Percentiles rank a stretch among this genome's conserved stretches.
Conservation (phyloP, 768 basidiomycete genomes). For the Rhizopogon vulgaris region DNA sequence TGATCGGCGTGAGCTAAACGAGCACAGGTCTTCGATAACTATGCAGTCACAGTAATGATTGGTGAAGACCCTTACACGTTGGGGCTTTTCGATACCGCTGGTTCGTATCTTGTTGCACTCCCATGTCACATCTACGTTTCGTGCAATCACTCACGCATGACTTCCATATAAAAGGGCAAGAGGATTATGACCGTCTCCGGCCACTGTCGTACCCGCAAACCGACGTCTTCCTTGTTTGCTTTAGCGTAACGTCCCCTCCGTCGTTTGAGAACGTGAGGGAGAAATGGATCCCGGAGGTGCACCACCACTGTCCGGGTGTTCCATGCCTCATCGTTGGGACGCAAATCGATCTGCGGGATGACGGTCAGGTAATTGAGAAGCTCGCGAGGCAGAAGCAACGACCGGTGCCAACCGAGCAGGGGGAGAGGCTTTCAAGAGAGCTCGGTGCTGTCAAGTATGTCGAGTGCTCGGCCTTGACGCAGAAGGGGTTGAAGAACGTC, state of each 20-base stretch:
- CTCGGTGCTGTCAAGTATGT: constrained; percentile 98
- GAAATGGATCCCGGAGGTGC: constrained; percentile 99
- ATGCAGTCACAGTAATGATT: constrained; percentile 99
- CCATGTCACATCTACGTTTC: background rate
- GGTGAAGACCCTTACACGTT: constrained; percentile 99
- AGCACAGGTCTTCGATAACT: constrained; percentile 86
- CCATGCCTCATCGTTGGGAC: constrained; percentile 99
- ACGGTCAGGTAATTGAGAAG: constrained; percentile 90
- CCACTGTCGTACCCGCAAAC: constrained; percentile 99
- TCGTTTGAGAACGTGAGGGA: constrained; percentile 99
- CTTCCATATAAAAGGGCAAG: constrained; percentile 63
- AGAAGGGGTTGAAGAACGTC: constrained; percentile 99
- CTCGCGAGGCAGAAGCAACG: constrained; percentile 93
- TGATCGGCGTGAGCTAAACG: constrained; percentile 4
- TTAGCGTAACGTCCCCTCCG: constrained; percentile 96
- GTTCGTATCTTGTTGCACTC: constrained; percentile 41
- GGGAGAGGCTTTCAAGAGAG: constrained; percentile 93
- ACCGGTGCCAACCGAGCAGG: constrained; percentile 82
- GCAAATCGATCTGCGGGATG: constrained; percentile 95
- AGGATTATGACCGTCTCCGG: constrained; percentile 99
- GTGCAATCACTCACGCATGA: constrained; percentile 9
- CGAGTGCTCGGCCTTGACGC: constrained; percentile 97
- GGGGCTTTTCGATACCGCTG: constrained; percentile 97
- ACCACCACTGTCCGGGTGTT: constrained; percentile 98
- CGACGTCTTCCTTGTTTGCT: constrained; percentile 98